These are phyloP conservation scores for Ceratocystis ficicola DNA, from an alignment of 2,329 filamentous ascomycete species.

Conservation along the genomic window DNA sequence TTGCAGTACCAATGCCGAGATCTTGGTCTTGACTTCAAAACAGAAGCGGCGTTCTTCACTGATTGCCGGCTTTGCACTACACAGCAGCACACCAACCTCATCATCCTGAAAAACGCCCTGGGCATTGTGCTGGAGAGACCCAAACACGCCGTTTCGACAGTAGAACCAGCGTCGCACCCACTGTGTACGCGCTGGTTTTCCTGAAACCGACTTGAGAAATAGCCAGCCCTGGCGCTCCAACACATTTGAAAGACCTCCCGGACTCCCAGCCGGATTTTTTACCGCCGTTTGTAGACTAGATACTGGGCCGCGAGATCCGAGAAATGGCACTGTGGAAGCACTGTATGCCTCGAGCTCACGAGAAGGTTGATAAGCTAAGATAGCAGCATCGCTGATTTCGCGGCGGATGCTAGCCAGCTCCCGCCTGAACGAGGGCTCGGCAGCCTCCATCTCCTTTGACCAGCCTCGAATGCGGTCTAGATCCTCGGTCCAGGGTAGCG, in stretches of 20 bases:
- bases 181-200: slow-evolving; percentile 77
- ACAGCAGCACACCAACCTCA: slow-evolving; percentile 87
- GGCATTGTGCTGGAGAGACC: slow-evolving; percentile 74
- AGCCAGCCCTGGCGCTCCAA: slow-evolving; percentile 92
- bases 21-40: slow-evolving; percentile 98
- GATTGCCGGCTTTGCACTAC: slow-evolving; percentile 80
- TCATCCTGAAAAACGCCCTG: slow-evolving; percentile 91
- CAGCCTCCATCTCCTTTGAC: slow-evolving; percentile 85
- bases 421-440: slow-evolving; percentile 69
- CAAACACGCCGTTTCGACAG: slow-evolving; percentile 89
- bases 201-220: slow-evolving; percentile 66
- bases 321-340: slow-evolving; percentile 75
- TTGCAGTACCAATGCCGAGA: slow-evolving; percentile 75
- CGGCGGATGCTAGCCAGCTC: slow-evolving; percentile 69
- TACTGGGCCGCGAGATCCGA: slow-evolving; percentile 58
- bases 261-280: background rate
- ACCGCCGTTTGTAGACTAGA: slow-evolving; percentile 34
- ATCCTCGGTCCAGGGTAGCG: slow-evolving; percentile 59
- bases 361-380: slow-evolving; percentile 62
- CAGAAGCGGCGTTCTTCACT: slow-evolving; percentile 92
- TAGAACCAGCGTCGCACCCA: slow-evolving; percentile 95
- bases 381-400: slow-evolving; percentile 67
- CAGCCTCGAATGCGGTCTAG: slow-evolving; percentile 88
- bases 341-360: slow-evolving; percentile 90
- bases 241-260: slow-evolving; percentile 32